Conservation (phyloP, 352 stramenopile species). For the Blastocystis sp. region DNA sequence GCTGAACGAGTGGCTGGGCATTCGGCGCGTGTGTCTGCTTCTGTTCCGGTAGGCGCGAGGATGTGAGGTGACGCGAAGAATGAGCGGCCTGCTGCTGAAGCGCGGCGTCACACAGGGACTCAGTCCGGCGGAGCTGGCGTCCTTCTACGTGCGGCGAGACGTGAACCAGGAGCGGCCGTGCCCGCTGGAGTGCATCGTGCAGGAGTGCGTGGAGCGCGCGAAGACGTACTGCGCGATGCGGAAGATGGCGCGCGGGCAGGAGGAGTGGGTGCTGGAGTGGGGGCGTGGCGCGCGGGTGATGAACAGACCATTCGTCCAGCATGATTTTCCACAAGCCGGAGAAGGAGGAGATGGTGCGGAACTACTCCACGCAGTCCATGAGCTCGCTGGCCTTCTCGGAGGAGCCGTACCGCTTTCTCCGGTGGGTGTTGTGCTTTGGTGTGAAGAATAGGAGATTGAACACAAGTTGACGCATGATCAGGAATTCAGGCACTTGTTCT, state of each 20-base stretch:
- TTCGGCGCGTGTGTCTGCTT: constrained; percentile 76
- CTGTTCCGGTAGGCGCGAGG: constrained; percentile 73
- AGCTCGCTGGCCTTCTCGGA: neutral
- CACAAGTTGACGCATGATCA: constrained; percentile 41
- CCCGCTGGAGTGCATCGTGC: constrained; percentile 41
- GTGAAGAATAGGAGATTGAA: constrained; percentile 35
- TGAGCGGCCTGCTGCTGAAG: constrained; percentile 54
- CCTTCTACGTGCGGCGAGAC: constrained; percentile 18
- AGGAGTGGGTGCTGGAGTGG: constrained; percentile 4
- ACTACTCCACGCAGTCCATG: constrained; percentile 24
- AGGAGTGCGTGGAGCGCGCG: constrained; percentile 40
- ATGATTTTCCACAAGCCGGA: neutral
- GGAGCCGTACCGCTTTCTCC: constrained; percentile 31
- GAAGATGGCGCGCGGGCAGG: neutral
- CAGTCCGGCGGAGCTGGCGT: neutral
- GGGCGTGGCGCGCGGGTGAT: neutral
- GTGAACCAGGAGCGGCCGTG: constrained; percentile 3
- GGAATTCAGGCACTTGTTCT: constrained; percentile 37
- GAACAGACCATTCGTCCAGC: neutral
- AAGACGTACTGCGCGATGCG: neutral
- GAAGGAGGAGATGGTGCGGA: neutral
- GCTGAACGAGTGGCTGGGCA: constrained; percentile 76
- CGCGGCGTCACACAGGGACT: neutral
- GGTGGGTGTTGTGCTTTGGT: neutral
- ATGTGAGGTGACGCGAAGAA: neutral